phyloP scores from a whole-genome alignment of 495 filamentous ascomycete genomes.

The Eremomyces bilateralis region DNA sequence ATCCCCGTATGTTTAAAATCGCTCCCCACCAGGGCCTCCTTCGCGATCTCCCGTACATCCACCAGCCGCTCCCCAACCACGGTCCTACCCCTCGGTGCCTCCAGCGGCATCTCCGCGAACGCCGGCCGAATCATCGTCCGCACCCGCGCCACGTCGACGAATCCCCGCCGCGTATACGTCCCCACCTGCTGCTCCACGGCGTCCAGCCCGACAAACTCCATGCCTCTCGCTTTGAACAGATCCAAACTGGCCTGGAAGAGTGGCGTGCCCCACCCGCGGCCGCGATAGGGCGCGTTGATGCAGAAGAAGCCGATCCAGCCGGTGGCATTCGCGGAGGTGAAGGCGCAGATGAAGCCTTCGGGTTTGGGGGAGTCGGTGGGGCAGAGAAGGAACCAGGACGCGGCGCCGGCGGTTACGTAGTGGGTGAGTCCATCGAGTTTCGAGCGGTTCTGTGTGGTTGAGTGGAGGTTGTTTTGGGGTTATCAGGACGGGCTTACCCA shows the following conservation, averaged over 20 bases:
- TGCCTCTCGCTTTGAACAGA: constrained; percentile 1
- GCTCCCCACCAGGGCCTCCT: not conserved
- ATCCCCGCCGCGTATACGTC: constrained; percentile 9
- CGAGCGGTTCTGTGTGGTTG: constrained; percentile 5
- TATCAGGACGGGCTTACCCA: constrained; percentile 5
- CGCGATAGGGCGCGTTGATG: constrained; percentile 6
- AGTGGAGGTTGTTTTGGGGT: not conserved
- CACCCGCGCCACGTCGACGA: constrained; percentile 3
- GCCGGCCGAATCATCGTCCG: constrained; percentile 5
- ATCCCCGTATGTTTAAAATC: constrained; percentile 8
- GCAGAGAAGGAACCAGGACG: constrained; percentile 6
- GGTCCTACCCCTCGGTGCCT: not conserved
- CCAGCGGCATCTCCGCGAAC: constrained; percentile 4
- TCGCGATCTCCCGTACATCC: constrained; percentile 2
- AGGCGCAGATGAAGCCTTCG: constrained; percentile 9
- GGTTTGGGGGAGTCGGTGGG: constrained; percentile 5
- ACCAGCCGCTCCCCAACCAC: constrained; percentile 3
- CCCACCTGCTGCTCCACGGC: constrained; percentile 7
- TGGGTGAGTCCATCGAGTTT: constrained; percentile 7
- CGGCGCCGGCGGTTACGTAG: constrained; percentile 3
- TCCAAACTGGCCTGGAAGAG: constrained; percentile 2
- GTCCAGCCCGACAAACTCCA: constrained; percentile 6
- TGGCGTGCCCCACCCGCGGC: constrained; percentile 4
- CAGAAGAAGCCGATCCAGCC: constrained; percentile 11
- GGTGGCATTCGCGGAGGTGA: constrained; percentile 8